A percentile compares a stretch with the other conserved stretches of the same genome.
Evolutionary conservation across 2,329 filamentous ascomycete species (phyloP).

Genomic region (Dendryphion nanum): DNA sequence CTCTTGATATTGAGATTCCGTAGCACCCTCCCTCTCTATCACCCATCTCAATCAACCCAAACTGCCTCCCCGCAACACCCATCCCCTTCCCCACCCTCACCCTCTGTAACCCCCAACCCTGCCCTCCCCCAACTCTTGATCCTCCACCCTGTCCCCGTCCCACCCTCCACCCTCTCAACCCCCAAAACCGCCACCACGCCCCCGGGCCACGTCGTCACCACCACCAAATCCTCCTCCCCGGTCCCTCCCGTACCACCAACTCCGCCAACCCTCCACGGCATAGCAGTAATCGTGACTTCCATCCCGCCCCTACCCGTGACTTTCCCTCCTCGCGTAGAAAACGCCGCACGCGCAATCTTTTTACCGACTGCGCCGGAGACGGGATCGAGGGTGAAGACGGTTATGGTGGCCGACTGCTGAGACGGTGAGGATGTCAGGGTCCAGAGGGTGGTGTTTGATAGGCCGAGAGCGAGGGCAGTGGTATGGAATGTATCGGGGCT

Average conservation of each 20-base stretch:
- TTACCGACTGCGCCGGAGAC: slow-evolving; percentile 18
- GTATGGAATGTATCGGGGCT: slow-evolving; percentile 10
- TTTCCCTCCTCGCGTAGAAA: too few species aligned
- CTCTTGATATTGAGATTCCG: too few species aligned
- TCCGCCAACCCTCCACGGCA: too few species aligned
- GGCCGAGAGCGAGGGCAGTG: slow-evolving; percentile 13
- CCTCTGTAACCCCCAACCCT: background rate
- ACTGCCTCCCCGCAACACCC: slow-evolving; percentile 6
- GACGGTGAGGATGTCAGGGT: slow-evolving; percentile 21
- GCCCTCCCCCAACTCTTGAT: slow-evolving; percentile 2
- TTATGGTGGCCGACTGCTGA: slow-evolving; percentile 10
- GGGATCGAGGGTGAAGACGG: slow-evolving; percentile 15
- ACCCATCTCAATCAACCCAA: slow-evolving; percentile 10
- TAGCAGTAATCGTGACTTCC: slow-evolving; percentile 6
- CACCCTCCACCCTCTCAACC: too few species aligned
- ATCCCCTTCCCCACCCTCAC: slow-evolving; percentile 1
- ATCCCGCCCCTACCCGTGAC: slow-evolving; percentile 9
- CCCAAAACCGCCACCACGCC: slow-evolving; percentile 18
- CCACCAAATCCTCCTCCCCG: slow-evolving; percentile 15
- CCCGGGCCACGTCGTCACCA: slow-evolving; percentile 16
- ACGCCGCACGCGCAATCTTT: slow-evolving; percentile 15
- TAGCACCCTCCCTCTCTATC: too few species aligned
- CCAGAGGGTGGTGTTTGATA: slow-evolving; percentile 18
- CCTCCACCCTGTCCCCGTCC: background rate
- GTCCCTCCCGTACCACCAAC: slow-evolving; percentile 17